phyloP scores from a whole-genome alignment of 495 filamentous ascomycete genomes.

The Durotheca rogersii region DNA sequence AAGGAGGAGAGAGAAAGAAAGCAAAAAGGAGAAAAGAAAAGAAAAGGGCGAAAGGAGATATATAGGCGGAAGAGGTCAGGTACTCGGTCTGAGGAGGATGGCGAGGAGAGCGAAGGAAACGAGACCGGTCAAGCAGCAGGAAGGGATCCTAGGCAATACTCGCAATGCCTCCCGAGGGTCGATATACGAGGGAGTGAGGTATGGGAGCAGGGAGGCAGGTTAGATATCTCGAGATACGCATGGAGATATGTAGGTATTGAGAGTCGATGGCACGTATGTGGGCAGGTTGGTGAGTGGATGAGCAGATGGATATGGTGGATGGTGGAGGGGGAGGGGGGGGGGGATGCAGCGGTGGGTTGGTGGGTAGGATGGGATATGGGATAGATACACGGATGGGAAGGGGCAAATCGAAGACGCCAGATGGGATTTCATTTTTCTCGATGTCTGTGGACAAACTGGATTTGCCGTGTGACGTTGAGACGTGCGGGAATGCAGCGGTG shows the following conservation, averaged over 20 bases:
- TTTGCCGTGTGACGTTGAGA: conserved; percentile 27
- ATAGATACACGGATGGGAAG: conserved; percentile 20
- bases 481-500: no score
- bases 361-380: neutral
- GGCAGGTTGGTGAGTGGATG: no score
- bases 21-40: neutral
- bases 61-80: no score
- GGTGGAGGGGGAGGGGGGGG: neutral
- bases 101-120: no score
- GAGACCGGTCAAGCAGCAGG: no score
- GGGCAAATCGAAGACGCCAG: conserved; percentile 24
- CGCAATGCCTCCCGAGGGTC: no score
- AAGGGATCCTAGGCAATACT: no score
- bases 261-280: no score
- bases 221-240: neutral
- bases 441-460: conserved; percentile 33
- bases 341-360: neutral
- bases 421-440: conserved; percentile 39
- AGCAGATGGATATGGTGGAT: no score
- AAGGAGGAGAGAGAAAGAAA: neutral
- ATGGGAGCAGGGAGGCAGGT: neutral
- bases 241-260: no score
- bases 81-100: no score
- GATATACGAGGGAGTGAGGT: no score
- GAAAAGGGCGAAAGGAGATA: neutral